Evolutionary conservation across 257 asterid genomes (phyloP).

Genomic region (Scutellaria minor): DNA sequence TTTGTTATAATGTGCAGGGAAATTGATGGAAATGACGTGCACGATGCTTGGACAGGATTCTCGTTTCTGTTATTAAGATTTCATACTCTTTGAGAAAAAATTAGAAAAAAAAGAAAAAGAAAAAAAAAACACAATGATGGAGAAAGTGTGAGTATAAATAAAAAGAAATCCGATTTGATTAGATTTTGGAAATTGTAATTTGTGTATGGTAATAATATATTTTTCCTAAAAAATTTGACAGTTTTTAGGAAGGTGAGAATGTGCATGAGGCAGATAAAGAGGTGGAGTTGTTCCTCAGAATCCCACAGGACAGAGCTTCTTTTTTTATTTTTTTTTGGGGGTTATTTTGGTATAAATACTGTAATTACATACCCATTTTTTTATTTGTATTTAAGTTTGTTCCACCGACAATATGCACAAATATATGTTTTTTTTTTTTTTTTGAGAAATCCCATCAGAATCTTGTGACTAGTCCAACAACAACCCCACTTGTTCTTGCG

Average conservation of each 20-base stretch:
- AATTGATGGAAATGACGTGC: slow-evolving; percentile 82
- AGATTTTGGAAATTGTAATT: neutral
- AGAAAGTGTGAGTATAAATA: slow-evolving; percentile 45
- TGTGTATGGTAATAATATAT: slow-evolving; percentile 20
- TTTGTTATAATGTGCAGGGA: slow-evolving; percentile 59
- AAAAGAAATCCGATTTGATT: neutral
- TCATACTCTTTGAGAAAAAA: slow-evolving; percentile 31
- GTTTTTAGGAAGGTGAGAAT: slow-evolving; percentile 48
- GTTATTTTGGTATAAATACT: slow-evolving; percentile 66
- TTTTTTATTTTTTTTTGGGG: neutral
- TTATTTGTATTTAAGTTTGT: slow-evolving; percentile 67
- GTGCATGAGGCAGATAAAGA: slow-evolving; percentile 30
- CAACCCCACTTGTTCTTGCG: slow-evolving; percentile 4
- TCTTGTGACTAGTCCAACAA: slow-evolving; percentile 24
- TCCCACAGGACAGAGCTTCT: slow-evolving; percentile 32
- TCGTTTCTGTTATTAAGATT: slow-evolving; percentile 62
- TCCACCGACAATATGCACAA: slow-evolving; percentile 55
- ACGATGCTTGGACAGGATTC: slow-evolving; percentile 66
- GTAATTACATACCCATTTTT: slow-evolving; percentile 80
- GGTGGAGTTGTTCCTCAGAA: slow-evolving; percentile 38
- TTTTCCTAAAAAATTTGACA: slow-evolving; percentile 33
- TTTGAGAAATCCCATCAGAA: slow-evolving; percentile 29
- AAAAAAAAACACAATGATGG: slow-evolving; percentile 23
- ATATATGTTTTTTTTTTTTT: slow-evolving; percentile 36
- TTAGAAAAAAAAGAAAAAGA: slow-evolving; percentile 8